Base-by-base conservation (phyloP, 257 asterid species). In the Salvia miltiorrhiza region DNA sequence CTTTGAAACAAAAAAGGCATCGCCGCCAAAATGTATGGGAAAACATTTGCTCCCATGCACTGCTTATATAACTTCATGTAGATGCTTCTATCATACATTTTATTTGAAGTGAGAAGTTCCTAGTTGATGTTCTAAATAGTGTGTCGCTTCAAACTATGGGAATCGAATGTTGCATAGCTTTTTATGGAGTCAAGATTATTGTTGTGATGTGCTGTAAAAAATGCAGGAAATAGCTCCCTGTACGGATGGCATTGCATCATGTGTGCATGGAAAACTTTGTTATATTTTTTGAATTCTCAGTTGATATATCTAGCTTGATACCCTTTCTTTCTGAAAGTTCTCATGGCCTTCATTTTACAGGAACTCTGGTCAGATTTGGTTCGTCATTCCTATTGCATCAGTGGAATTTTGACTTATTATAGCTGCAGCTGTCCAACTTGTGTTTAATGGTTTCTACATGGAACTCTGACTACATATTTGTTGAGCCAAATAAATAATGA, bases 401-500 rank as follows among this genome's bases (percentile, higher is more conserved):
- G 58, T 39, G 33, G 63, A 61, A 70, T 58, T 71, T 41, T 72
- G 68, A 63, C 65, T 30, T 17, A 44, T 58, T 48, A 63, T 33
- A 69, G 81, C 67, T 63, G 54, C 73, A 49, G 8, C 64, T 39
- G 30, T 58, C 40, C 73, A 67, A 41, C 74, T 73, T 16, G 58
- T 71, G 70, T 66, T 62, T 43, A 16, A 30, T 66, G 73, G 32
- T 59, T 23, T 73, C 69, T 39, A 3, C 43, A 62, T 62, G 79
- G 76, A 76, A 28, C 43, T 70, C 67, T 78, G 79, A 54, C 54
- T 8, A 55, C 62, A 41, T 72, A 70, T 44, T 37, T 69, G 39
- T 61, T 73, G 48, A 58, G 53, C 57, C 59, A 39, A 77, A 57
- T 65, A 28, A 69, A 72, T 62, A 73, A 87, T 90, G 95, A 87